phyloP scores from a whole-genome alignment of 306 rosid species.

The Vigna hirtella region DNA sequence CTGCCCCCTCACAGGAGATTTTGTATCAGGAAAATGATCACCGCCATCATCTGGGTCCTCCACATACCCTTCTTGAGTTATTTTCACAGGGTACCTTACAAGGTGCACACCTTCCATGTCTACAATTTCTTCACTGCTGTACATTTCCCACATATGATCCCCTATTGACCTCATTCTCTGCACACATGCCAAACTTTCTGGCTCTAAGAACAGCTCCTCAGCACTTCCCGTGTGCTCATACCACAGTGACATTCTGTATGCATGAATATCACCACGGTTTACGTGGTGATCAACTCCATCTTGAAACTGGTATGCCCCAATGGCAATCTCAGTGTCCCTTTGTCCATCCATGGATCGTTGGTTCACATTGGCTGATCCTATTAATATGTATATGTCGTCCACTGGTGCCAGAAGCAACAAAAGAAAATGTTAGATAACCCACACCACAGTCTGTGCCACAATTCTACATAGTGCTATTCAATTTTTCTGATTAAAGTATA shows the following conservation, averaged over 20 bases:
- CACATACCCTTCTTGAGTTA: constrained; percentile 57
- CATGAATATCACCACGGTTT: constrained; percentile 56
- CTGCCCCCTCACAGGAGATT: constrained; percentile 61
- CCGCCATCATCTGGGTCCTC: constrained; percentile 51
- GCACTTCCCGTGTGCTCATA: constrained; percentile 72
- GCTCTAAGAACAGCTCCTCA: constrained; percentile 50
- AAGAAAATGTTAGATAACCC: constrained; percentile 29
- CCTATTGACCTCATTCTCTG: constrained; percentile 52
- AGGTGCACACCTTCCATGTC: constrained; percentile 92
- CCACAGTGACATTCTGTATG: constrained; percentile 82
- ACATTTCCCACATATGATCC: constrained; percentile 67
- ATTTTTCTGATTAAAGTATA: not conserved
- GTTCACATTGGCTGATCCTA: constrained; percentile 97
- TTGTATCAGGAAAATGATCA: constrained; percentile 82
- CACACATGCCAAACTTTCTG: constrained; percentile 55
- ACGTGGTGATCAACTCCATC: constrained; percentile 35
- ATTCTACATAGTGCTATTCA: not conserved
- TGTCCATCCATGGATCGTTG: constrained; percentile 95
- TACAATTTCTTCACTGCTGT: constrained; percentile 60
- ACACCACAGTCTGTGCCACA: not conserved
- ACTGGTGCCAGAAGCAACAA: constrained; percentile 52
- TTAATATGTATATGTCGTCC: constrained; percentile 85
- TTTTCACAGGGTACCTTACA: constrained; percentile 70
- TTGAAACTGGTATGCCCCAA: constrained; percentile 73
- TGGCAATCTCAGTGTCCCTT: constrained; percentile 91